These are phyloP conservation scores for Chenopodium album DNA, from an alignment of 148 eudicot genomes.

Conservation along the genomic window DNA sequence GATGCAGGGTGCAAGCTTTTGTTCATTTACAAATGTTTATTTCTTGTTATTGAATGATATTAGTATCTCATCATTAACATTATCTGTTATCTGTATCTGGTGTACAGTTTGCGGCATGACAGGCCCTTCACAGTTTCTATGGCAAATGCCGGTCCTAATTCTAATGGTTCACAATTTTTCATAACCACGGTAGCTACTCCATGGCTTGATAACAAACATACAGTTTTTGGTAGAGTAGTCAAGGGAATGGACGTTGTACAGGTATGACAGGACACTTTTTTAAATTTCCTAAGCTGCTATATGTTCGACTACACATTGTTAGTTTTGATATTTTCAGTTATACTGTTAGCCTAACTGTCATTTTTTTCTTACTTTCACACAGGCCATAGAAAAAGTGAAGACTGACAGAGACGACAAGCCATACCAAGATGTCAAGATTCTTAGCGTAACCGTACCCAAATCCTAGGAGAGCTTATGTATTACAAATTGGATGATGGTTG, in stretches of 20 bases:
- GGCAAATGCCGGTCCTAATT: slow-evolving; percentile 98
- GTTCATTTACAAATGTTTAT: neutral
- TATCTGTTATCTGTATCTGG: neutral
- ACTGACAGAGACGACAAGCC: slow-evolving; percentile 89
- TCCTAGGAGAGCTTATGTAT: slow-evolving; percentile 26
- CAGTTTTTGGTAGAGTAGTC: slow-evolving; percentile 92
- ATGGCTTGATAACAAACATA: slow-evolving; percentile 98
- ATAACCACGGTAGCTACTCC: slow-evolving; percentile 99
- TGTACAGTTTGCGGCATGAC: slow-evolving; percentile 90
- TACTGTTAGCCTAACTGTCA: neutral
- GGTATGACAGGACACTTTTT: slow-evolving; percentile 42
- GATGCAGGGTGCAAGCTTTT: neutral
- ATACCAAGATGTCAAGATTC: slow-evolving; percentile 90
- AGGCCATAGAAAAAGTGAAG: slow-evolving; percentile 96
- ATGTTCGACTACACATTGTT: neutral
- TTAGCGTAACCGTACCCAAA: slow-evolving; percentile 96
- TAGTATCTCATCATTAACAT: slow-evolving; percentile 1
- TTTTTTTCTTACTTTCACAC: slow-evolving; percentile 23
- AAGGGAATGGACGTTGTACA: slow-evolving; percentile 99
- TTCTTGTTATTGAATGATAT: neutral
- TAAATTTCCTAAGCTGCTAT: no score
- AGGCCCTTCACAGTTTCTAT: slow-evolving; percentile 96
- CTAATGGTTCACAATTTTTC: slow-evolving; percentile 97
- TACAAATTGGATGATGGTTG: neutral
- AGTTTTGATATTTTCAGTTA: neutral